Evolutionary conservation across 2,329 filamentous ascomycete genomes (phyloP).

Genomic region (Nemania diffusa): DNA sequence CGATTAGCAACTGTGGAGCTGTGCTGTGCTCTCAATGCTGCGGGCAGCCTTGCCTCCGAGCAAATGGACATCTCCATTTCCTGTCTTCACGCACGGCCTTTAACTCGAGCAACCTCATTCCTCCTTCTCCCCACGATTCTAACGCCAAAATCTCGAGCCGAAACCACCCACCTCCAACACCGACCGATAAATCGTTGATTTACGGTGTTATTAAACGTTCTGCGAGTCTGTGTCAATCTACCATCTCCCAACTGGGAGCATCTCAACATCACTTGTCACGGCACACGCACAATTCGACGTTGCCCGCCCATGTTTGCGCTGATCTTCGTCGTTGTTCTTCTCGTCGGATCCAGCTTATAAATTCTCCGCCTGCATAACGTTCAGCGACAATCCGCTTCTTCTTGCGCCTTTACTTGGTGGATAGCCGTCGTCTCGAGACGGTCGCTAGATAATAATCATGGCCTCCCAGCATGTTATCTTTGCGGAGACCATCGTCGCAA

Average conservation of each 20-base stretch:
- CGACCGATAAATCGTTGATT: not conserved
- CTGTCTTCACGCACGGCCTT: constrained; percentile 6
- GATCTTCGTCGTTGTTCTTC: not conserved
- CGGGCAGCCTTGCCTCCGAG: constrained; percentile 36
- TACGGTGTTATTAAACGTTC: not conserved
- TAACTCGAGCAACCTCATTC: constrained; percentile 8
- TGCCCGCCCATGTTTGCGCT: not conserved
- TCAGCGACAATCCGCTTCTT: not conserved
- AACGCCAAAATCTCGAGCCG: not conserved
- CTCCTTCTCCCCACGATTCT: not conserved
- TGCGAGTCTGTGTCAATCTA: constrained; percentile 14
- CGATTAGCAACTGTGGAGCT: constrained; percentile 1
- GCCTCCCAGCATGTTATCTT: constrained; percentile 70
- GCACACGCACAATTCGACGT: not conserved
- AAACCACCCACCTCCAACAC: not conserved
- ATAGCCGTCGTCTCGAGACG: constrained; percentile 11
- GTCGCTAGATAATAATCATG: constrained; percentile 27
- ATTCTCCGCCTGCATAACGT: not conserved
- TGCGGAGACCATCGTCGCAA: constrained; percentile 72
- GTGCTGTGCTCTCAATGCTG: constrained; percentile 23
- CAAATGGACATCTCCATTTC: constrained; percentile 21
- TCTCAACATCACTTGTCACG: not conserved
- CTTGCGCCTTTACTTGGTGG: constrained; percentile 1
- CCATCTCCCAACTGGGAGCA: not conserved
- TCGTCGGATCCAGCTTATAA: not conserved